Percentiles rank a stretch among this genome's conserved stretches.
These are phyloP conservation scores for Pisolithus thermaeus DNA, from an alignment of 1,284 basidiomycete species.

Conservation along the genomic window DNA sequence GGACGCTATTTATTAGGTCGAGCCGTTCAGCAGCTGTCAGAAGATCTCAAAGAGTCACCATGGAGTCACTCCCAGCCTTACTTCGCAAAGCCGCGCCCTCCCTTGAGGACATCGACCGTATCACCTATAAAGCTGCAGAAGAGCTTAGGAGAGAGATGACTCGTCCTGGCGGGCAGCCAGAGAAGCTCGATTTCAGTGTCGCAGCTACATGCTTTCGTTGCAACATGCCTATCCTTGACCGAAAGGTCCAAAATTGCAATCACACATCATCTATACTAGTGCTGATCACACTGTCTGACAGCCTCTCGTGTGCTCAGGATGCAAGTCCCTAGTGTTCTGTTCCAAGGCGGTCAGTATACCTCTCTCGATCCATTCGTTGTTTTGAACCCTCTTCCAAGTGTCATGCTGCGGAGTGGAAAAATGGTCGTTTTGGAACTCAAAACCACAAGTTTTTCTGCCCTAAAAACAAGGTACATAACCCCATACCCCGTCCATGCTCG, in stretches of 20 bases:
- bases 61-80: background rate
- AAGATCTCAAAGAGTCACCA: too few relatives aligned
- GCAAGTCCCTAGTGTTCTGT: constrained; percentile 27
- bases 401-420: constrained; percentile 28
- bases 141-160: constrained; percentile 23
- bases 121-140: constrained; percentile 26
- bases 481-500: background rate
- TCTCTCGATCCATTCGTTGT: background rate
- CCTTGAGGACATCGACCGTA: constrained; percentile 18
- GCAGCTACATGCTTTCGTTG: constrained; percentile 21
- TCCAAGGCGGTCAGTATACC: constrained; percentile 20
- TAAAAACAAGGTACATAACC: constrained; percentile 29
- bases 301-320: constrained; percentile 25
- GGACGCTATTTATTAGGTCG: background rate
- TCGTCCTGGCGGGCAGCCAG: constrained; percentile 23
- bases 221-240: constrained; percentile 7
- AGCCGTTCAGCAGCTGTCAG: background rate
- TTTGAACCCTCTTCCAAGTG: constrained; percentile 17
- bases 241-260: constrained; percentile 15
- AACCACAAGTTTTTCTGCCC: constrained; percentile 32
- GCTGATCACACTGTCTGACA: constrained; percentile 7
- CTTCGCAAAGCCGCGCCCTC: constrained; percentile 15
- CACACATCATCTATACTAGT: background rate
- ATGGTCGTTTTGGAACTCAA: constrained; percentile 22
- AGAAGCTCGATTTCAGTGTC: constrained; percentile 25